Percentiles rank a stretch among this genome's conserved stretches.
Evolutionary conservation across 2,329 filamentous ascomycete genomes (phyloP).

Genomic region (Arthrobotrys musiformis): DNA sequence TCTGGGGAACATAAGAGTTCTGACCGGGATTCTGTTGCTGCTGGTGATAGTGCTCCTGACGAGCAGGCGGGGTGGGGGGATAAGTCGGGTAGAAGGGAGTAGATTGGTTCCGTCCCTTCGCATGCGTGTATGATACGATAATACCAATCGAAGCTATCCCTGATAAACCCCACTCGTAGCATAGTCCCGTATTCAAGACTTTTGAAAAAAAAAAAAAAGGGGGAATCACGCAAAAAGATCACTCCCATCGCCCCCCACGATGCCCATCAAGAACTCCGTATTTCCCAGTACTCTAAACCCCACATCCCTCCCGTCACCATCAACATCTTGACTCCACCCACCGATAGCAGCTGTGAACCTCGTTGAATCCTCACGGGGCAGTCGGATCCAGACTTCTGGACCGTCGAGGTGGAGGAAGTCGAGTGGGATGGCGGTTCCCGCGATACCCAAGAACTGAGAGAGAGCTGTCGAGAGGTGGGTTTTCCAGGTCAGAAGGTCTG

Average conservation of each 20-base stretch:
- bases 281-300: conserved; percentile 56
- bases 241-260: conserved; percentile 54
- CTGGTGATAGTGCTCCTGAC: background rate
- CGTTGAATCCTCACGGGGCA: conserved; percentile 71
- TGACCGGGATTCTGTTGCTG: too few species aligned
- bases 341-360: conserved; percentile 74
- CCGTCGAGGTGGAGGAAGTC: conserved; percentile 75
- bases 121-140: background rate
- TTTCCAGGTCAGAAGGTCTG: conserved; percentile 59
- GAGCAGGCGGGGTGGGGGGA: background rate
- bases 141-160: background rate
- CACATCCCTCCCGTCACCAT: conserved; percentile 60
- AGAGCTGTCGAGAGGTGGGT: conserved; percentile 68
- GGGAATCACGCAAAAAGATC: conserved; percentile 43
- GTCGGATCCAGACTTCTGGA: conserved; percentile 71
- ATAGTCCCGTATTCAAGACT: background rate
- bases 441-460: conserved; percentile 75
- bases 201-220: background rate
- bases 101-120: background rate
- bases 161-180: background rate
- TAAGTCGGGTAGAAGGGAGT: background rate
- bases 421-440: conserved; percentile 73
- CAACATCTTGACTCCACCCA: conserved; percentile 70
- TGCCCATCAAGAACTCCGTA: conserved; percentile 59
- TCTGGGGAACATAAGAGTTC: too few species aligned